phyloP scores from a whole-genome alignment of 2,329 filamentous ascomycete genomes.

The Beauveria australis region DNA sequence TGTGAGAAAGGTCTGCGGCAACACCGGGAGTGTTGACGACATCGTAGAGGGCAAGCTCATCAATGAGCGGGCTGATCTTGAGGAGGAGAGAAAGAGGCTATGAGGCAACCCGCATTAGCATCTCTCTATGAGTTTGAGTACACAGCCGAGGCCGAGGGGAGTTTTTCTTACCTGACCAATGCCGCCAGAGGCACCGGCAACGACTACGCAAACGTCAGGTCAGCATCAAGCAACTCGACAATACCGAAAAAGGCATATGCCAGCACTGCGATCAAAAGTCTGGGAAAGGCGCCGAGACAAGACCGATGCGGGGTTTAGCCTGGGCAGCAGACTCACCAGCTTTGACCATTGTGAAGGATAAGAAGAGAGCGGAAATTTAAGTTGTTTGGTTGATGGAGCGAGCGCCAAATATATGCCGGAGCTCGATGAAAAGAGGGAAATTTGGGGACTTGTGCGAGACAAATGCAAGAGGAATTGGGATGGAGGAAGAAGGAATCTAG shows the following conservation, averaged over 20 bases:
- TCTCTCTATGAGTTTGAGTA: not conserved
- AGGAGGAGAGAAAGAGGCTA: constrained; percentile 94
- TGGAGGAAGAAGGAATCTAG: constrained; percentile 2
- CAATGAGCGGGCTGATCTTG: constrained; percentile 80
- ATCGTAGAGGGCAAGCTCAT: constrained; percentile 96
- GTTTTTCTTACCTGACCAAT: constrained; percentile 73
- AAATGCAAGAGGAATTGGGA: constrained; percentile 2
- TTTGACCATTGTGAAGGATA: constrained; percentile 39
- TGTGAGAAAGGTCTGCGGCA: constrained; percentile 92
- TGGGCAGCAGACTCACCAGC: constrained; percentile 39
- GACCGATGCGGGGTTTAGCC: constrained; percentile 12
- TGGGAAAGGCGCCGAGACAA: not conserved
- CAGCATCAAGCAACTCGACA: not conserved
- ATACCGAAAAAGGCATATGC: not conserved
- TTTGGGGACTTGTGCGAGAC: not conserved
- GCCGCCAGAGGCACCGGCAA: constrained; percentile 94
- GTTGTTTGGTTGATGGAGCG: not conserved
- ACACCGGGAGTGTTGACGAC: constrained; percentile 98
- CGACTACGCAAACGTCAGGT: constrained; percentile 39
- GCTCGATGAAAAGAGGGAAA: not conserved
- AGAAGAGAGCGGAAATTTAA: constrained; percentile 7
- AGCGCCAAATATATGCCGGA: not conserved
- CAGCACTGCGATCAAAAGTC: not conserved
- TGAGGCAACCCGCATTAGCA: constrained; percentile 15
- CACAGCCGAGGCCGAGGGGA: not conserved